phyloP scores from a whole-genome alignment of 441 rosid genomes.

The Melastoma candidum region DNA sequence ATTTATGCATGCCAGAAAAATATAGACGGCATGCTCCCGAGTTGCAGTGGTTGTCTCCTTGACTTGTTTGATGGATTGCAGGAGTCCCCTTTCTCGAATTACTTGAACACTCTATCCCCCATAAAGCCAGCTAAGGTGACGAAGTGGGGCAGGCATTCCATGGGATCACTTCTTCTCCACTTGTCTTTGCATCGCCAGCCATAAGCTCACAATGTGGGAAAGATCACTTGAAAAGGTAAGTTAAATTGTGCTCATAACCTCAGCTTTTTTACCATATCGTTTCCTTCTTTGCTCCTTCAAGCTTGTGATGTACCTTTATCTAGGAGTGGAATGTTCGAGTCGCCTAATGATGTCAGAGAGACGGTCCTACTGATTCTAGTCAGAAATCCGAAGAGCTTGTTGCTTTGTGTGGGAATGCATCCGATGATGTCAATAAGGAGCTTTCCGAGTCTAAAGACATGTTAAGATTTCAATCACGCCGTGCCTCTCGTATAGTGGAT shows the following conservation, averaged over 20 bases:
- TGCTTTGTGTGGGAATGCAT: conserved; percentile 3
- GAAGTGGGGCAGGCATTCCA: conserved; percentile 25
- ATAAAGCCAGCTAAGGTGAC: conserved; percentile 26
- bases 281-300: too few species aligned
- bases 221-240: conserved; percentile 27
- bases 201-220: conserved; percentile 18
- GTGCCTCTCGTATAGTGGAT: conserved; percentile 30
- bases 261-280: too few species aligned
- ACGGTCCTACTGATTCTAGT: conserved; percentile 4
- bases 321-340: conserved; percentile 25
- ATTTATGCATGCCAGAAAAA: too few species aligned
- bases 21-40: too few species aligned
- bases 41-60: background rate
- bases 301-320: conserved; percentile 9
- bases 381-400: conserved; percentile 19
- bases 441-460: conserved; percentile 12
- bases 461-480: conserved; percentile 20
- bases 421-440: conserved; percentile 13
- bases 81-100: conserved; percentile 47
- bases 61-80: conserved; percentile 15
- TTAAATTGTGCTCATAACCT: too few species aligned
- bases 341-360: conserved; percentile 13
- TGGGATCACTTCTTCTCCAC: conserved; percentile 41
- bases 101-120: conserved; percentile 37
- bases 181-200: conserved; percentile 38